These are phyloP conservation scores for Naegleria gruberi DNA, from an alignment of 208 protist genomes.

Conservation along the genomic window DNA sequence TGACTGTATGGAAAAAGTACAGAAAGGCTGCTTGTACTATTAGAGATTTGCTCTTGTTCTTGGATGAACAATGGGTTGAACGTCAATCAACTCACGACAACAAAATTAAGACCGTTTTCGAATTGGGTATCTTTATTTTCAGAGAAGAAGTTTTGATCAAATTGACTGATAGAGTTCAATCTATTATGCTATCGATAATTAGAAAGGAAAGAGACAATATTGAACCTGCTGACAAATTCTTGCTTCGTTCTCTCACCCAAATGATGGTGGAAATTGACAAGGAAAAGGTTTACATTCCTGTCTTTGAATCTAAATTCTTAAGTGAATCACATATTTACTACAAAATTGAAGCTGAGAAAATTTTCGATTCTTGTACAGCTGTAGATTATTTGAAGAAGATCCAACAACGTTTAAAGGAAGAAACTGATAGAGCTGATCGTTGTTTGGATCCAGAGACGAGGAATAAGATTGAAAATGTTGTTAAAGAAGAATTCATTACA, in stretches of 20 bases:
- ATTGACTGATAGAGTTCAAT: background rate
- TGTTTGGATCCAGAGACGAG: constrained; percentile 4
- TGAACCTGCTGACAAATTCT: background rate
- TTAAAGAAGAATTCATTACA: constrained; percentile 15
- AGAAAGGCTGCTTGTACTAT: constrained; percentile 58
- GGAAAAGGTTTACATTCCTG: constrained; percentile 12
- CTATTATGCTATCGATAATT: background rate
- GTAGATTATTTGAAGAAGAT: background rate
- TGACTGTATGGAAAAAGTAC: constrained; percentile 49
- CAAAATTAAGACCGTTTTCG: background rate
- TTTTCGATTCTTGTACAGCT: constrained; percentile 4
- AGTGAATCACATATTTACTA: background rate
- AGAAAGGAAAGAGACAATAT: background rate
- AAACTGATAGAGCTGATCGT: constrained; percentile 12
- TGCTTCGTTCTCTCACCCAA: background rate
- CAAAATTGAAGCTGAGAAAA: background rate
- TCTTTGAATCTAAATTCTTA: constrained; percentile 13
- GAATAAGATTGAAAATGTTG: constrained; percentile 10
- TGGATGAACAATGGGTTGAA: constrained; percentile 34
- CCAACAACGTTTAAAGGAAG: background rate
- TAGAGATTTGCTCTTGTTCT: constrained; percentile 66
- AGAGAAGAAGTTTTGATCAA: constrained; percentile 1
- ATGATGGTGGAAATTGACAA: constrained; percentile 24
- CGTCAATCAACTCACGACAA: background rate
- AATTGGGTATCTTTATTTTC: constrained; percentile 3